These are phyloP conservation scores for Phytophthora gonapodyides DNA, from an alignment of 352 stramenopile genomes.

Conservation along the genomic window DNA sequence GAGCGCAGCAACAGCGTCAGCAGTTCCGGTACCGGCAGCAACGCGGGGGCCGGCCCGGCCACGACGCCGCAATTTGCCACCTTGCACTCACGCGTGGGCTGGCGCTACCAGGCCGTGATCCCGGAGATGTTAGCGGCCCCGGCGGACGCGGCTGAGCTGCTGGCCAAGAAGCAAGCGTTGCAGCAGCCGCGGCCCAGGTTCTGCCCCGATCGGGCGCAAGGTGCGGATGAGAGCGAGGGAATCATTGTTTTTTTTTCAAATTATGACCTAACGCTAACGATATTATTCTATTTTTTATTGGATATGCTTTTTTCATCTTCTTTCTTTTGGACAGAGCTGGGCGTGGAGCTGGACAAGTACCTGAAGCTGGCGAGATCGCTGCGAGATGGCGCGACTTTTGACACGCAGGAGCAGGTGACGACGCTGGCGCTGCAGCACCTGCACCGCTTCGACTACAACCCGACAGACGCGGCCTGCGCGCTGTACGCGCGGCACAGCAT, in stretches of 20 bases:
- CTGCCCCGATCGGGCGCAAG: constrained; percentile 54
- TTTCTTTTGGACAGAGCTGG: constrained; percentile 44
- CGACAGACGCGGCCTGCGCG: constrained; percentile 74
- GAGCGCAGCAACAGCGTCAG: constrained; percentile 38
- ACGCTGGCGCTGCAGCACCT: constrained; percentile 76
- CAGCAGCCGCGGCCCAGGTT: constrained; percentile 46
- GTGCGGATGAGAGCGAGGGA: constrained; percentile 27
- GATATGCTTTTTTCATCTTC: constrained; percentile 3
- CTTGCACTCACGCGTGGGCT: constrained; percentile 80
- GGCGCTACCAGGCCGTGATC: constrained; percentile 78
- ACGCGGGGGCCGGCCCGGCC: neutral
- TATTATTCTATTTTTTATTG: constrained; percentile 9
- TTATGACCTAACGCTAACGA: constrained; percentile 2
- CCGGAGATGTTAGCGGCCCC: constrained; percentile 48
- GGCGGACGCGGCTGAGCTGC: constrained; percentile 23
- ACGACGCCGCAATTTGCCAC: constrained; percentile 56
- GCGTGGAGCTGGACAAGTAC: constrained; percentile 77
- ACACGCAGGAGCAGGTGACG: constrained; percentile 75
- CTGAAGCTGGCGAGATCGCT: constrained; percentile 75
- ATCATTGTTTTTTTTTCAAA: constrained; percentile 5
- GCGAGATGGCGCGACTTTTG: constrained; percentile 79
- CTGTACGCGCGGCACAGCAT: constrained; percentile 86
- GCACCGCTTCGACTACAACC: constrained; percentile 84
- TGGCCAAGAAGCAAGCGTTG: constrained; percentile 36
- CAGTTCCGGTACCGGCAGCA: constrained; percentile 18